Evolutionary conservation across 768 basidiomycete genomes (phyloP).

Genomic region (Lentinula sp.): DNA sequence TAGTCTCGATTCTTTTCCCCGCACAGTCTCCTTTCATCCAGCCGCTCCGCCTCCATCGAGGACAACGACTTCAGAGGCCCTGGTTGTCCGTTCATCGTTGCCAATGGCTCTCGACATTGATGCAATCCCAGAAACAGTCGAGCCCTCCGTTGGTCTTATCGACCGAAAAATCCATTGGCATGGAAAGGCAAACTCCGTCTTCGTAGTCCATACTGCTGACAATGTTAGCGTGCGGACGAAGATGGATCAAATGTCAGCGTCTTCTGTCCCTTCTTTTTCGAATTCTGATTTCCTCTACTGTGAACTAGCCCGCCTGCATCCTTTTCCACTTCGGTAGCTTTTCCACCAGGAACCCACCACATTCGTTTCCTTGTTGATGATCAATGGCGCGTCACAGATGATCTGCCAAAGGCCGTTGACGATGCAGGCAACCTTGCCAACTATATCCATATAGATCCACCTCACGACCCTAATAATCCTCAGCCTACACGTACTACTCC

Average conservation of each 20-base stretch:
- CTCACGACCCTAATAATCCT: background rate
- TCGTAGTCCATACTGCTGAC: slow-evolving; percentile 66
- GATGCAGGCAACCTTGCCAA: slow-evolving; percentile 94
- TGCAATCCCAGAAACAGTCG: background rate
- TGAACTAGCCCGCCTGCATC: slow-evolving; percentile 5
- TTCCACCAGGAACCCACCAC: slow-evolving; percentile 89
- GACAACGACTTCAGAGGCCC: background rate
- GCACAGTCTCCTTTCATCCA: background rate
- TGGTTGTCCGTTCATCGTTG: background rate
- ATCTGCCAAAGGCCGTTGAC: slow-evolving; percentile 81
- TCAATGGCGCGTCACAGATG: slow-evolving; percentile 72
- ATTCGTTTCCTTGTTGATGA: slow-evolving; percentile 95
- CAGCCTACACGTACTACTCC: background rate
- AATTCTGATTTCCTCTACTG: background rate
- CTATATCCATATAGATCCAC: slow-evolving; percentile 49
- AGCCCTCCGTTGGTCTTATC: background rate
- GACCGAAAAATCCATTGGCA: slow-evolving; percentile 51
- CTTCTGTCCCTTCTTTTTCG: slow-evolving; percentile 3
- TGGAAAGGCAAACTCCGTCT: slow-evolving; percentile 56
- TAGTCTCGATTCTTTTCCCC: background rate
- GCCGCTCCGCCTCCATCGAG: background rate
- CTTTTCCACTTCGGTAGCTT: slow-evolving; percentile 32
- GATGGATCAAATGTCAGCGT: slow-evolving; percentile 60
- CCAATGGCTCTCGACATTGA: background rate
- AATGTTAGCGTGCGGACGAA: slow-evolving; percentile 64